Conservation (phyloP, 768 basidiomycete genomes). For the Trametes cinnabarina region DNA sequence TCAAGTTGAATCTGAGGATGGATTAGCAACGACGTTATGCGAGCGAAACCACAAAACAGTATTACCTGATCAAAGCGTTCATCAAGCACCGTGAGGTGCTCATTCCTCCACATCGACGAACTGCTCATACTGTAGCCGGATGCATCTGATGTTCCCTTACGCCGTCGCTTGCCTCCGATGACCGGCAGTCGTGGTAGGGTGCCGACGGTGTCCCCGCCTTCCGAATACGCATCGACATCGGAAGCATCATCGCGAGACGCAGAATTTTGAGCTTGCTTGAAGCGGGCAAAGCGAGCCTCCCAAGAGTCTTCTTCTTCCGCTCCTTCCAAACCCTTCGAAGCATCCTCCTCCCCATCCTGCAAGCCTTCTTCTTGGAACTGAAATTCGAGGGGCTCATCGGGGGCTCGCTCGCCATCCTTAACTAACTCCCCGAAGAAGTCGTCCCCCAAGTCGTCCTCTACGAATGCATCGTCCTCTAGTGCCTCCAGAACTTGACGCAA, state of each 20-base stretch:
- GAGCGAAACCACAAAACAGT: no score
- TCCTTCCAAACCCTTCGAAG: constrained; percentile 19
- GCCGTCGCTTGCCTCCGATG: constrained; percentile 69
- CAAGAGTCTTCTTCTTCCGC: constrained; percentile 51
- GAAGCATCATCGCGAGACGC: constrained; percentile 28
- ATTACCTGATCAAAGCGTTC: constrained; percentile 94
- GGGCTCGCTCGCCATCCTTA: constrained; percentile 62
- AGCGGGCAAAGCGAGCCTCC: constrained; percentile 79
- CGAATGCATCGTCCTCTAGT: constrained; percentile 93
- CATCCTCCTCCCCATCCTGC: constrained; percentile 32
- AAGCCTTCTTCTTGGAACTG: constrained; percentile 61
- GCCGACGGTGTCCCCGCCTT: constrained; percentile 79
- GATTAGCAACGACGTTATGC: neutral
- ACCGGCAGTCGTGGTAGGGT: constrained; percentile 76
- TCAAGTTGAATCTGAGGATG: constrained; percentile 66
- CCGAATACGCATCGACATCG: constrained; percentile 55
- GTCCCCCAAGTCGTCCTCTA: constrained; percentile 72
- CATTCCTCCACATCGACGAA: constrained; percentile 92
- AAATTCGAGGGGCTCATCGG: constrained; percentile 61
- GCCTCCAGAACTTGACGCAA: constrained; percentile 91
- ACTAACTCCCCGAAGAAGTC: constrained; percentile 77
- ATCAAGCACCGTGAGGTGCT: constrained; percentile 83
- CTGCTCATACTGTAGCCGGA: constrained; percentile 98
- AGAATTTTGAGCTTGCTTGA: constrained; percentile 55
- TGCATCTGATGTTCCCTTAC: constrained; percentile 76